Percentiles rank a stretch among this genome's conserved stretches.
Conservation (phyloP, 2,329 filamentous ascomycete species). For the Dactylellina haptotyla region DNA sequence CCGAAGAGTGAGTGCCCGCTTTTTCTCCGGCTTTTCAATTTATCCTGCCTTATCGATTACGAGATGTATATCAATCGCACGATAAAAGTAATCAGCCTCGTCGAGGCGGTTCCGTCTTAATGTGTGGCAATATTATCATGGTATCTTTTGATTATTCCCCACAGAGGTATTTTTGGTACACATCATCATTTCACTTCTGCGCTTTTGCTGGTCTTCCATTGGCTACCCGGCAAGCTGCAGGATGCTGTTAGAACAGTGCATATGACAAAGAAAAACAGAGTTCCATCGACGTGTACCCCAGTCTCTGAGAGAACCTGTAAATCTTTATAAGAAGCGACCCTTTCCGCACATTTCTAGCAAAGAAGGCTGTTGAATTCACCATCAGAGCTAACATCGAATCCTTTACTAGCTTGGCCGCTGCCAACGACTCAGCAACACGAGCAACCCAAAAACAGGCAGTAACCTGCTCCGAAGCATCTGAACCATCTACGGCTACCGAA, state of each 20-base stretch:
- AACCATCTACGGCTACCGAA: not conserved
- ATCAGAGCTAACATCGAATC: slow-evolving; percentile 28
- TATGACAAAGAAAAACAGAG: slow-evolving; percentile 22
- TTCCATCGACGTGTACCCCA: slow-evolving; percentile 4
- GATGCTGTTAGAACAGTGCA: slow-evolving; percentile 20
- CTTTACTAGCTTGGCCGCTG: slow-evolving; percentile 27
- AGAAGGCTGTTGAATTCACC: not conserved
- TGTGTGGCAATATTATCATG: not conserved
- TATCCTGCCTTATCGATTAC: not conserved
- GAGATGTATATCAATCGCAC: not conserved
- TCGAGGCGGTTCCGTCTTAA: slow-evolving; percentile 8
- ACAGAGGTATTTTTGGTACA: slow-evolving; percentile 18
- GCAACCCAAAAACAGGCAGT: slow-evolving; percentile 32
- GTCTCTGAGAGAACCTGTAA: not conserved
- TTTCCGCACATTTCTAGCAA: not conserved
- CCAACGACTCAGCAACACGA: slow-evolving; percentile 15
- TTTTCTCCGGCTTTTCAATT: not conserved
- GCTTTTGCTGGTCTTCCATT: slow-evolving; percentile 11
- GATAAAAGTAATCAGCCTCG: slow-evolving; percentile 15
- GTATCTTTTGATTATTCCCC: slow-evolving; percentile 1
- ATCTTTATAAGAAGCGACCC: not conserved
- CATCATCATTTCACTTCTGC: slow-evolving; percentile 29
- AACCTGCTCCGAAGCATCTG: not conserved
- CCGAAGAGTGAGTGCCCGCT: slow-evolving; percentile 31
- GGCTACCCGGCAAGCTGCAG: slow-evolving; percentile 33